Percentiles rank a stretch among this genome's conserved stretches.
Conservation (phyloP, 2,329 filamentous ascomycete species). For the Aspergillus ustus region DNA sequence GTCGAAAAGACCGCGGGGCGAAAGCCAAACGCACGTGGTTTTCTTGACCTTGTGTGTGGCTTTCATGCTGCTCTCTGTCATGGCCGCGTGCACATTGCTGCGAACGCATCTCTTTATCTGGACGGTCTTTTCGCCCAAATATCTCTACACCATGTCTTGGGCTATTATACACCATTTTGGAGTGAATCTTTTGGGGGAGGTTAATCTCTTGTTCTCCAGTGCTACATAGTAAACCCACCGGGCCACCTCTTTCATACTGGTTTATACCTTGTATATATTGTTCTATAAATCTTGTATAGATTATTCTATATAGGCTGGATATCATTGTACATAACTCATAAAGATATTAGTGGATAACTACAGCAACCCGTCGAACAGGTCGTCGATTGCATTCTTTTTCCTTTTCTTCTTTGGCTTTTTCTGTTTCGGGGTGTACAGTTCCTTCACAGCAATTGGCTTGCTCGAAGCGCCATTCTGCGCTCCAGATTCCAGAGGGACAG, state of each 20-base stretch:
- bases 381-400: constrained; percentile 71
- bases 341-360: constrained; percentile 12
- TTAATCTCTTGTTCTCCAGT: neutral
- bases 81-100: constrained; percentile 83
- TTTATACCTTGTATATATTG: neutral
- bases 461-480: neutral
- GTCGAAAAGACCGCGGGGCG: constrained; percentile 15
- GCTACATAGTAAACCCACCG: neutral
- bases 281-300: neutral
- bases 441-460: constrained; percentile 5
- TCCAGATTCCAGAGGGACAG: neutral
- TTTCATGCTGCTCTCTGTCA: constrained; percentile 70
- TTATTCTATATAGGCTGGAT: neutral
- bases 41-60: constrained; percentile 73
- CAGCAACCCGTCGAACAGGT: constrained; percentile 68
- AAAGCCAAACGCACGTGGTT: constrained; percentile 58
- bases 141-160: constrained; percentile 91
- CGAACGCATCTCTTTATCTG: constrained; percentile 94
- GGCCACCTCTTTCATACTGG: neutral
- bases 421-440: constrained; percentile 5
- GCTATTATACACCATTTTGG: constrained; percentile 77
- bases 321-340: neutral
- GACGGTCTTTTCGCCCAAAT: constrained; percentile 98
- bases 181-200: constrained; percentile 68
- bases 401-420: constrained; percentile 57